phyloP scores from a whole-genome alignment of 2,329 filamentous ascomycete species.

The Didymella arachidicola region DNA sequence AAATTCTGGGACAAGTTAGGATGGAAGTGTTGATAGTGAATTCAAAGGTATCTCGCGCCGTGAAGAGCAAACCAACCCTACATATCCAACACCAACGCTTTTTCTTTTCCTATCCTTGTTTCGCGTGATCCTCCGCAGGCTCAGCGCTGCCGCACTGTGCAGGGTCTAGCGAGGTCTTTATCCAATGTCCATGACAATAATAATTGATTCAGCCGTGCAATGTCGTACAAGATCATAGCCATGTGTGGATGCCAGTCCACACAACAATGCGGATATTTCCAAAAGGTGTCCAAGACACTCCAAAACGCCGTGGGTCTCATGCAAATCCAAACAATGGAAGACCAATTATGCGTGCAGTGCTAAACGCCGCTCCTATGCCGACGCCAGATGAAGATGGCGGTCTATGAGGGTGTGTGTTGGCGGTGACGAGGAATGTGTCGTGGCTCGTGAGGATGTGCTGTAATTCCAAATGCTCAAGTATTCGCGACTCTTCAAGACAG shows the following conservation, averaged over 20 bases:
- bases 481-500: slow-evolving; percentile 15
- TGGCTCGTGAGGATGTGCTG: slow-evolving; percentile 39
- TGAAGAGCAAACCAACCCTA: slow-evolving; percentile 4
- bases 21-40: slow-evolving; percentile 8
- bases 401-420: slow-evolving; percentile 42
- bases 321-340: slow-evolving; percentile 34
- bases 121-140: background rate
- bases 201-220: slow-evolving; percentile 32
- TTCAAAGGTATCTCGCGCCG: slow-evolving; percentile 17
- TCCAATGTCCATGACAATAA: slow-evolving; percentile 13
- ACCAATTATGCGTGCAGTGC: slow-evolving; percentile 42
- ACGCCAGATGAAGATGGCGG: slow-evolving; percentile 39
- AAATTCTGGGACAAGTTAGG: background rate
- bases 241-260: slow-evolving; percentile 25
- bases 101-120: slow-evolving; percentile 5
- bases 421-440: slow-evolving; percentile 37
- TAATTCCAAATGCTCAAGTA: slow-evolving; percentile 37
- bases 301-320: slow-evolving; percentile 45
- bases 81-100: slow-evolving; percentile 8
- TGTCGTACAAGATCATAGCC: slow-evolving; percentile 32
- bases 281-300: slow-evolving; percentile 32
- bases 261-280: slow-evolving; percentile 24
- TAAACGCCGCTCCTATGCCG: slow-evolving; percentile 50
- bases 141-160: slow-evolving; percentile 2
- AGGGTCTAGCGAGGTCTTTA: slow-evolving; percentile 5